These are phyloP conservation scores for Malassezia vespertilionis DNA, from an alignment of 1,284 basidiomycete species.

Conservation along the genomic window DNA sequence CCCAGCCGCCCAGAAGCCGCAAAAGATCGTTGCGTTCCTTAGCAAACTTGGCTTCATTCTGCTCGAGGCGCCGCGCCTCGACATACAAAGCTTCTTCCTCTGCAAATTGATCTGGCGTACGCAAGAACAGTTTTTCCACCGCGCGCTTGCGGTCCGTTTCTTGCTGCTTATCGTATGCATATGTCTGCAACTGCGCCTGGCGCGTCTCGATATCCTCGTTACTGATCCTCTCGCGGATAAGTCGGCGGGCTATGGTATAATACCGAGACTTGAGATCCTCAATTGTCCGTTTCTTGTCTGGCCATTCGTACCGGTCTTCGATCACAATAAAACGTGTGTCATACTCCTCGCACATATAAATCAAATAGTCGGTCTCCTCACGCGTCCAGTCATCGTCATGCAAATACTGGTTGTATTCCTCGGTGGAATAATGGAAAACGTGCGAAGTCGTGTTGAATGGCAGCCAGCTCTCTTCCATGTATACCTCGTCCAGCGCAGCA, in stretches of 20 bases:
- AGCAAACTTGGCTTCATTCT: conserved; percentile 77
- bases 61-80: conserved; percentile 85
- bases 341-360: conserved; percentile 67
- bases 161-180: conserved; percentile 57
- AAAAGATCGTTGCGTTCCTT: conserved; percentile 82
- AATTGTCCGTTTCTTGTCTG: conserved; percentile 16
- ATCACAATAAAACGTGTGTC: conserved; percentile 85
- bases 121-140: conserved; percentile 68
- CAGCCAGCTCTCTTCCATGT: conserved; percentile 55
- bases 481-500: conserved; percentile 16
- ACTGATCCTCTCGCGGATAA: conserved; percentile 61
- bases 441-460: conserved; percentile 66
- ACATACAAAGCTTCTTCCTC: conserved; percentile 94
- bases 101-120: conserved; percentile 75
- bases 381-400: conserved; percentile 80
- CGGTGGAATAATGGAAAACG: conserved; percentile 70
- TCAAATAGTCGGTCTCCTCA: conserved; percentile 89
- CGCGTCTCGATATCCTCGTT: conserved; percentile 36
- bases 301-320: conserved; percentile 73
- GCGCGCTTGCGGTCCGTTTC: conserved; percentile 83
- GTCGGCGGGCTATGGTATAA: conserved; percentile 77
- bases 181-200: conserved; percentile 39
- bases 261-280: conserved; percentile 83
- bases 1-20: conserved; percentile 56
- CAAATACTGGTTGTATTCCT: conserved; percentile 74